Base-by-base conservation (phyloP, 768 basidiomycete genomes). In the Lanmaoa rubissima region DNA sequence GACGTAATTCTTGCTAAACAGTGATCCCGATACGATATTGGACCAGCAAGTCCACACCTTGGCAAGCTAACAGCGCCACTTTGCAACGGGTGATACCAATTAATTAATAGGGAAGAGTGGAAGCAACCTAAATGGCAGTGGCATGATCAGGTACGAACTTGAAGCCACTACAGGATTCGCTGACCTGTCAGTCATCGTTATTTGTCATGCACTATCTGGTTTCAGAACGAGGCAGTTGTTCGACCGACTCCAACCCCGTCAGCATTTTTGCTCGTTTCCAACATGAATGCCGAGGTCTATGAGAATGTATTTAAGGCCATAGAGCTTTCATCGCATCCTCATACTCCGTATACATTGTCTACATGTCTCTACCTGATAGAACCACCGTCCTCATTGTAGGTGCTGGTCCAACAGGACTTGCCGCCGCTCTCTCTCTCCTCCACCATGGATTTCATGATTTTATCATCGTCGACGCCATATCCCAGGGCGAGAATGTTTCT, bases 321-420 rank as follows among this genome's bases (percentile, higher is more conserved):
- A 34, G 6, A 5, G 7, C 26, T 32, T 12, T 13, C 3, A 21
- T 28, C n/a, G 38, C 4, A 3, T 40, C 38, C 19, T 34, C 43
- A 17, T 28, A 45, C 32, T 35, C 48, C n/a, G 14, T 36, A 12
- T n/a, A 35, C 10, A 58, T 17, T 28, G 2, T 38, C 19, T 34
- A 4, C 38, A 61, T 62, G 60, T 62, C 72, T 31, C 62, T 76
- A 21, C 77, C 77, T 0, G 48, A 58, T 3, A 64, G 53, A 44
- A 76, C 79, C 5, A 75, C 75, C 26, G 66, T 82, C 31, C 75
- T 82, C 48, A 73, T 83, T 26, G 75, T 83, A 11, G 81, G 80
- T 31, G 79, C 78, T 26, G 81, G 82, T 17, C 82, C 82, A 24
- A 63, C 74, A 0, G 82, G 82, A 9, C 75, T 82, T 48, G 69